Conservation (phyloP, 768 basidiomycete genomes). For the Leccinum aurantiacum region DNA sequence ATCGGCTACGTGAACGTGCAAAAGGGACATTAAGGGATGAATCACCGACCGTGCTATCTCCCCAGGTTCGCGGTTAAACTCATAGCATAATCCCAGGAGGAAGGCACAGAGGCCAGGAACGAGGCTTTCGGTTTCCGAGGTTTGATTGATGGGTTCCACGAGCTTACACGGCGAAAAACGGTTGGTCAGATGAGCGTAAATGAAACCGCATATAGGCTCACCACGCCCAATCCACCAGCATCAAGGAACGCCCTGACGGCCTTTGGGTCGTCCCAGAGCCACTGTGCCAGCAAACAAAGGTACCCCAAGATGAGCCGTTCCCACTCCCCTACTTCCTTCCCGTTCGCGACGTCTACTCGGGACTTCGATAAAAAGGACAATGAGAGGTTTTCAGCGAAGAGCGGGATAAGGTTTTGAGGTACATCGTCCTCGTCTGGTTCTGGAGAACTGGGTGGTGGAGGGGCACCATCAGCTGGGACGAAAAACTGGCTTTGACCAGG, state of each 20-base stretch:
- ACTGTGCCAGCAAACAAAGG: conserved; percentile 78
- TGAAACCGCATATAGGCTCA: conserved; percentile 42
- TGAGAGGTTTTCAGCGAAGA: conserved; percentile 89
- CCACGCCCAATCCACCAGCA: conserved; percentile 86
- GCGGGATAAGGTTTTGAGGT: conserved; percentile 73
- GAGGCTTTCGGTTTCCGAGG: conserved; percentile 78
- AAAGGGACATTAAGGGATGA: background rate
- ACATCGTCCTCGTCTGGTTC: conserved; percentile 57
- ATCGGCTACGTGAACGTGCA: background rate
- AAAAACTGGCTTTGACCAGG: conserved; percentile 54
- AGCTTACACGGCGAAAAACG: conserved; percentile 48
- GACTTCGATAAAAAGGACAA: conserved; percentile 78
- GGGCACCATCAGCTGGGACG: conserved; percentile 69
- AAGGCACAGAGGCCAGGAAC: conserved; percentile 91
- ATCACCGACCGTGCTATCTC: conserved; percentile 82
- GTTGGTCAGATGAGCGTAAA: background rate
- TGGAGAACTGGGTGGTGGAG: conserved; percentile 33
- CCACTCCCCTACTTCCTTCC: conserved; percentile 82
- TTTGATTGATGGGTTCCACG: conserved; percentile 92
- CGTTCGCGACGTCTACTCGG: conserved; percentile 48
- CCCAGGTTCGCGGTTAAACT: conserved; percentile 93
- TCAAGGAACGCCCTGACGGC: conserved; percentile 88
- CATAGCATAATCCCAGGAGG: conserved; percentile 91
- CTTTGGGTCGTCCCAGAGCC: conserved; percentile 95
- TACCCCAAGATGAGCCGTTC: conserved; percentile 86